Conservation (phyloP, 2,329 filamentous ascomycete genomes). For the Neurospora sp. region DNA sequence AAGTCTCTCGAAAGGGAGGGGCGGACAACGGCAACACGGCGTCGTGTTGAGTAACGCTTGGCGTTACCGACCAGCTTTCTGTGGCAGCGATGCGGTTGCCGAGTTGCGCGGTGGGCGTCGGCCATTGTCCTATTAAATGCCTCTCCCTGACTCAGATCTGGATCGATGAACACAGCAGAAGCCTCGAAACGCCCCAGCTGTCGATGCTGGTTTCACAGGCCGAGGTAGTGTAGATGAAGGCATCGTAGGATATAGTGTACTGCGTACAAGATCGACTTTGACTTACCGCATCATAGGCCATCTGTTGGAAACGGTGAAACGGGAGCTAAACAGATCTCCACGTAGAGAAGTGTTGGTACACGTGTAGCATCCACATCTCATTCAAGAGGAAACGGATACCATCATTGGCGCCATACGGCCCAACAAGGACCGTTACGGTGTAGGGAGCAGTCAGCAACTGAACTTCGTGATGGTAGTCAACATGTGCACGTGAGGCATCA, state of each 20-base stretch:
- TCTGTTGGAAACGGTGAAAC: background rate
- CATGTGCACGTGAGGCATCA: background rate
- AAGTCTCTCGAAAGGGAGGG: background rate
- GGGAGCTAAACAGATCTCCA: background rate
- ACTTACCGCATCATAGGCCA: background rate
- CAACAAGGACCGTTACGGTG: background rate
- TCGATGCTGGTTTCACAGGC: background rate
- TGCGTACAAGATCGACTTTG: background rate
- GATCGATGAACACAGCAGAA: background rate
- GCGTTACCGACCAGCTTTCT: background rate
- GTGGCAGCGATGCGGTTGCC: background rate
- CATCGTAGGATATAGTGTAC: background rate
- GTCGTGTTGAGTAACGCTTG: background rate
- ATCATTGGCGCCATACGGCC: background rate
- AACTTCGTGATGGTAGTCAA: background rate
- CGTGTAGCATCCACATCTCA: background rate
- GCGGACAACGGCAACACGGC: background rate
- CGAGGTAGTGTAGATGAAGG: background rate
- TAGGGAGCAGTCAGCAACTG: background rate
- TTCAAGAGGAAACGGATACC: background rate
- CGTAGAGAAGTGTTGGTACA: background rate
- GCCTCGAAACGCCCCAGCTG: background rate
- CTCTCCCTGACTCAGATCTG: background rate
- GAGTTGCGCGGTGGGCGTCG: background rate
- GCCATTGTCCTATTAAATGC: background rate